Evolutionary conservation across 1,284 basidiomycete species (phyloP), one percentile per base, ranked within the genome.

Genomic region (Paramarasmius palmivorus): DNA sequence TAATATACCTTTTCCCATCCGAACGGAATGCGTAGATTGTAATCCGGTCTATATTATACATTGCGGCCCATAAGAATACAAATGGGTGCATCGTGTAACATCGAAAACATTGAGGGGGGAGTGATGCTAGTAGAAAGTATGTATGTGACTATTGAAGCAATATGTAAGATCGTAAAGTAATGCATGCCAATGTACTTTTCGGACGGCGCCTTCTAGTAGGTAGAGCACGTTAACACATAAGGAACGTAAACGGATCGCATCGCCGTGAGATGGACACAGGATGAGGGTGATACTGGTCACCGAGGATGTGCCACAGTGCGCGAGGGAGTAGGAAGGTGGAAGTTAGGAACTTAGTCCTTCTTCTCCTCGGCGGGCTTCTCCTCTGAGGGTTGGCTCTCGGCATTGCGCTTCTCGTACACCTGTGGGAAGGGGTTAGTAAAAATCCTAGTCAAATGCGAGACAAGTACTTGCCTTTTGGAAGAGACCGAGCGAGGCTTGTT

Each of bases 401-500:
- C 86, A 63, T 84, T 84, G 59, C 90, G 86, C 83, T 93, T 93
- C 83, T 97, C 93, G 74, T 98, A 97, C 25, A 95, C 90, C 75
- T 76, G 44, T 19, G 15, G 45, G 22, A 49, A 10, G n/a, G 29
- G 25, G 15, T 19, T n/a, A 25, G 39, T 53, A 19, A 12, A 41
- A 45, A 50, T 48, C 5, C 14, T 12, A 8, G 5, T 49, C 19
- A 55, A 42, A 53, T 6, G 25, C 50, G 17, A 49, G n/a, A 58
- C 26, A 20, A 15, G 47, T 45, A 59, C 63, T 52, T 32, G 79
- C 85, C 87, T 96, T 97, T 77, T 97, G 92, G 94, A 98, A 99
- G 61, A 99, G 89, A 63, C 93, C 93, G 46, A 99, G 85, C 29
- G 93, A 96, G 39, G 95, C 95, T 70, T 93, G 90, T 70, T 99